A percentile compares a stretch with the other conserved stretches of the same genome.
These are phyloP conservation scores for Ceratobasidium sp. DNA, from an alignment of 1,284 basidiomycete species.

Conservation along the genomic window DNA sequence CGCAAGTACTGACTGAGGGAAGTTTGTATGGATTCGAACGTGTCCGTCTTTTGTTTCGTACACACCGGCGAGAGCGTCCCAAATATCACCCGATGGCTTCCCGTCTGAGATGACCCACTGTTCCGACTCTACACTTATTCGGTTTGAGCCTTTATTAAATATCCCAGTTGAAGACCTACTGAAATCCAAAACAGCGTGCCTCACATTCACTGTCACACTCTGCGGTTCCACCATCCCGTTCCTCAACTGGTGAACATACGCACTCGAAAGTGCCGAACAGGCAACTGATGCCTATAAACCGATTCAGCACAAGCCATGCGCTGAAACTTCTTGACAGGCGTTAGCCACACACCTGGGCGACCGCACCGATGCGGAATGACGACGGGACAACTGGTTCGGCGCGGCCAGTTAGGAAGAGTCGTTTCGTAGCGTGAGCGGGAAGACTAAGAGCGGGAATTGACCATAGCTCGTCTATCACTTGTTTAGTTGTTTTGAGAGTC, in stretches of 20 bases:
- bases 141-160: not conserved
- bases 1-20: conserved; percentile 66
- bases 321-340: conserved; percentile 7
- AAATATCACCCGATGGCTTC: conserved; percentile 57
- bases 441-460: conserved; percentile 10
- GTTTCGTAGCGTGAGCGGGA: not conserved
- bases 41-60: conserved; percentile 67
- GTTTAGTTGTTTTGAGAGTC: conserved; percentile 1
- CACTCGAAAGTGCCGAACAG: conserved; percentile 67
- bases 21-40: conserved; percentile 75
- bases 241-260: conserved; percentile 63
- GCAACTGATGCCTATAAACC: conserved; percentile 64
- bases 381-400: conserved; percentile 64
- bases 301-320: not conserved
- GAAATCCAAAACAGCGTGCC: conserved; percentile 71
- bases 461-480: conserved; percentile 29
- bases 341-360: conserved; percentile 62
- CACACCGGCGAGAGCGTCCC: conserved; percentile 68
- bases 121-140: conserved; percentile 63
- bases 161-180: conserved; percentile 58
- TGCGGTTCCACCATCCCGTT: conserved; percentile 54
- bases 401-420: conserved; percentile 58
- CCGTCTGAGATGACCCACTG: conserved; percentile 65
- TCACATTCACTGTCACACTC: conserved; percentile 66
- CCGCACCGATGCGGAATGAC: conserved; percentile 65